Conservation (phyloP, 148 eudicot genomes). For the Vaccinium macrocarpon region DNA sequence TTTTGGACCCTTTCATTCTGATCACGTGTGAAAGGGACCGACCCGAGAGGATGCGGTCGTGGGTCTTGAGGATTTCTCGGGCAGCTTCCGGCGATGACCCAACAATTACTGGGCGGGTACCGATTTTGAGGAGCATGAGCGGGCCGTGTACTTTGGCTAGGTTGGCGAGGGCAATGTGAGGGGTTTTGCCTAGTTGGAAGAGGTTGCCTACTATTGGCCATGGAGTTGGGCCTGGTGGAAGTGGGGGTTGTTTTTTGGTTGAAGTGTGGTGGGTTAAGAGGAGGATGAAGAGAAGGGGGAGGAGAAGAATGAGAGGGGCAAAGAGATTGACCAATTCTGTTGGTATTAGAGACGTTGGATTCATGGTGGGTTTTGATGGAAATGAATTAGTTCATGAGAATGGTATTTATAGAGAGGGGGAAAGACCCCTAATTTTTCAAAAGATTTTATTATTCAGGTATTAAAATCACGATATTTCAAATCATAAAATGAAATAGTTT, state of each 20-base stretch:
- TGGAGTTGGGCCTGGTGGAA: conserved; percentile 29
- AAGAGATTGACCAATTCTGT: neutral
- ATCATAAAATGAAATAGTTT: no score
- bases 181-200: neutral
- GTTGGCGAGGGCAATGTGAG: conserved; percentile 10
- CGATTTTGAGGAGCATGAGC: conserved; percentile 18
- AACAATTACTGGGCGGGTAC: conserved; percentile 12
- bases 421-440: no score
- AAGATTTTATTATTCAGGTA: no score
- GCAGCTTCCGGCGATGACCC: conserved; percentile 23
- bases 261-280: neutral
- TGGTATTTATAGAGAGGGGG: neutral
- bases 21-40: neutral
- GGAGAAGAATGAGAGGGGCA: neutral
- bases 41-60: conserved; percentile 19
- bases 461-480: no score
- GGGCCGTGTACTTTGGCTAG: conserved; percentile 27
- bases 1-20: neutral
- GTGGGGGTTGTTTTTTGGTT: neutral
- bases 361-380: neutral
- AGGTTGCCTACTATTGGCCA: conserved; percentile 29
- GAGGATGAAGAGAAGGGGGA: neutral
- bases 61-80: conserved; percentile 18
- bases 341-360: neutral
- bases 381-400: neutral